Base-by-base conservation (phyloP, 2,329 filamentous ascomycete species). In the Paramyrothecium sp. region DNA sequence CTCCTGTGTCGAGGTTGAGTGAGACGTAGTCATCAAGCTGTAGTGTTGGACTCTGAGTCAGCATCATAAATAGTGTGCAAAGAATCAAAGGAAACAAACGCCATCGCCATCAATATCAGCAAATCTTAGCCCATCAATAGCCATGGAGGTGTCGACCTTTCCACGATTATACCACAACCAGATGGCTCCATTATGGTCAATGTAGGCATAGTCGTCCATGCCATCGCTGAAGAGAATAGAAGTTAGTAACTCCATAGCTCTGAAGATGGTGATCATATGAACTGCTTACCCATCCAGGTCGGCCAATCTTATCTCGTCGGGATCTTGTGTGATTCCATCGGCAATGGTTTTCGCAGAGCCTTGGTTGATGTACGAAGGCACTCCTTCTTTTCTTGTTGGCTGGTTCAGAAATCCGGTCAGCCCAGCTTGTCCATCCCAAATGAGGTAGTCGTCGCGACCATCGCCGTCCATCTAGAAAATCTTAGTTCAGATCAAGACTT, bases 1-100 rank as follows among this genome's bases (percentile, higher is more conserved):
- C 57, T 2, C 61, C 61, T 3, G 26, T 54, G 1, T 53, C 33
- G 7, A 54, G 61, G 16, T 61, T 57, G 10, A 67, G 51, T 38
- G 60, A 61, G 3, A 66, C 54, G 20, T 63, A 64, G 51, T 67
- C 63, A 3, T 61, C 59, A 12, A 55, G 58, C 26, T 30, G 26
- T 30, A 30, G 4, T 30, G 26, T 30, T 30, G 26, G 26, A 30
- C n/a, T 30, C 26, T 10, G 10, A 30, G 26, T 30, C 26, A 30
- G 26, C 10, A 30, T 30, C 26, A 30, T 30, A 30, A 30, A n/a
- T n/a, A 30, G 26, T 30, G 10, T 30, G 4, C 5, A 30, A 30
- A 10, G 26, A 30, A 30, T 30, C 26, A 30, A 10, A 10, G 26
- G 10, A 30, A 30, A 30, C 26, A 30, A 30, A 30, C 26, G 1